Evolutionary conservation across 2,329 filamentous ascomycete genomes (phyloP), one percentile per base, ranked within the genome.

Genomic region (Teratosphaeria destructans): DNA sequence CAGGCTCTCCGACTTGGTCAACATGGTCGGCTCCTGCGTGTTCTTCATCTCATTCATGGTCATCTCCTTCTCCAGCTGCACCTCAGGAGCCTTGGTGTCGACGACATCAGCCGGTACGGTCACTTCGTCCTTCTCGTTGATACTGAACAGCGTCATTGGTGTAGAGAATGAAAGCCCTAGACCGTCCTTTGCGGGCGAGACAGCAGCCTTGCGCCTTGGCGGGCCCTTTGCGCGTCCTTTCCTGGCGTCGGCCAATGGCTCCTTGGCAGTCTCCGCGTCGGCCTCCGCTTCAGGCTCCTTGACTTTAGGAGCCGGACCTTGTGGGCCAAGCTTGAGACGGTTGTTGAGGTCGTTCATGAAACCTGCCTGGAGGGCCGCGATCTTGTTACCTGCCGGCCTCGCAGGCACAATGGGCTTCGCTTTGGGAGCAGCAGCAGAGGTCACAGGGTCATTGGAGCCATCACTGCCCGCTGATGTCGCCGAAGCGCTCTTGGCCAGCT

Each of bases 271-370:
- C 8, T 39, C 16, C 5, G 47, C 35, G 10, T 75, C 75, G 35
- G 77, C 74, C 54, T 83, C 82, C 59, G 84, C 81, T 57, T 85
- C 80, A 14, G 79, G 76, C 10, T 92, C 87, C 68, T 89, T 86
- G 65, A 89, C 87, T 77, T 90, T 92, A 2, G 67, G 63, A 1
- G 85, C 83, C 54, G 69, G 68, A 10, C 81, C 84, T 66, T 89
- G 86, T n/a, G 92, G 93, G 1, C 94, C 94, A 39, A 95, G 77
- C 70, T 90, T 87, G 32, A 99, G 79, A 55, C 91, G 88, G 67
- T 90, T 92, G 74, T 97, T 96, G 52, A 99, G 78, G 70, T 97
- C 93, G 53, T 86, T 91, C 81, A 99, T 85, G 74, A 99, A 97
- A 3, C 89, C 90, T 43, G 89, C 89, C 74, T 95, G 91, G 35